A percentile compares a stretch with the other conserved stretches of the same genome.
Evolutionary conservation across 2,329 filamentous ascomycete species (phyloP).

Genomic region (Emergomyces pasteurianus): DNA sequence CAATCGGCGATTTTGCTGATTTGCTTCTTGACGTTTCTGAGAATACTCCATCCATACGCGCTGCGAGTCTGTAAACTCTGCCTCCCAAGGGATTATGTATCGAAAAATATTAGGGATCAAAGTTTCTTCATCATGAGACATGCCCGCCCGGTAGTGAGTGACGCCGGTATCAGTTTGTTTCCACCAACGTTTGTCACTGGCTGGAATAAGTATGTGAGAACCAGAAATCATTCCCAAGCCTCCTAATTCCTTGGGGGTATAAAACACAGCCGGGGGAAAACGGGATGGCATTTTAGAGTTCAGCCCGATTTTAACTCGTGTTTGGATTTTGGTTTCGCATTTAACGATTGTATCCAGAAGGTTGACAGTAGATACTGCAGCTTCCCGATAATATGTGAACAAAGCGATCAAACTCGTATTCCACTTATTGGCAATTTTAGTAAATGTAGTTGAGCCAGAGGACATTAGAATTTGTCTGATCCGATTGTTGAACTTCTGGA

Average conservation of each 20-base stretch:
- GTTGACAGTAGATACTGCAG: conserved; percentile 87
- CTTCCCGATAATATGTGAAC: conserved; percentile 97
- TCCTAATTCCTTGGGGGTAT: conserved; percentile 94
- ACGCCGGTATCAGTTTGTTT: conserved; percentile 97
- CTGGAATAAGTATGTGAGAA: conserved; percentile 92
- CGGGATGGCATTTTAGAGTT: conserved; percentile 99
- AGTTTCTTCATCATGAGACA: conserved; percentile 97
- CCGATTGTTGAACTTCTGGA: conserved; percentile 97
- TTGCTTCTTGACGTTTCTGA: conserved; percentile 91
- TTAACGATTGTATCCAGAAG: conserved; percentile 96
- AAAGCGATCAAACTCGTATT: conserved; percentile 94
- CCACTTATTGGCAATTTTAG: conserved; percentile 99
- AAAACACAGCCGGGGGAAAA: conserved; percentile 97
- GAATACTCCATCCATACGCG: conserved; percentile 99
- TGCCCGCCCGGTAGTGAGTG: conserved; percentile 91
- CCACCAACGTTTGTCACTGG: conserved; percentile 95
- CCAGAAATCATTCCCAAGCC: conserved; percentile 98
- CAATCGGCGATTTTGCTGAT: conserved; percentile 88
- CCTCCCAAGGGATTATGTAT: conserved; percentile 98
- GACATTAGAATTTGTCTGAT: conserved; percentile 99
- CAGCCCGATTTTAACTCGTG: conserved; percentile 92
- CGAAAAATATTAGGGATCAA: conserved; percentile 98
- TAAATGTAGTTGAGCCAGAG: conserved; percentile 97
- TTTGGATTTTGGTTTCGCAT: conserved; percentile 99
- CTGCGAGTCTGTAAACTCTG: conserved; percentile 97